phyloP scores from a whole-genome alignment of 2,329 filamentous ascomycete genomes.

The Coniella lustricola region DNA sequence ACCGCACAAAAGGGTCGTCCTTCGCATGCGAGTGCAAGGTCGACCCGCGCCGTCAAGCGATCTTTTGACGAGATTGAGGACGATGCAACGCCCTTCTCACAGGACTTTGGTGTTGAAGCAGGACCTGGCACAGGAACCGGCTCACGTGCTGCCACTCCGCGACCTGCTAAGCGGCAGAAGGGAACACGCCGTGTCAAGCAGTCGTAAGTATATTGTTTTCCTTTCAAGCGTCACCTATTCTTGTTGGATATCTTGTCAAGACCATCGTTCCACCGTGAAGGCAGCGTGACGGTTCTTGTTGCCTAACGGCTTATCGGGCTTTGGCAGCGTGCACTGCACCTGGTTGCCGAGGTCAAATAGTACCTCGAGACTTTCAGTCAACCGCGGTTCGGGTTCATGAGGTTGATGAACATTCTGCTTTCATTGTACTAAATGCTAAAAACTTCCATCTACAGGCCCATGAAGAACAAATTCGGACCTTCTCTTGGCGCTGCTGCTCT shows the following conservation, averaged over 20 bases:
- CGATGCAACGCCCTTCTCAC: conserved; percentile 44
- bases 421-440: conserved; percentile 12
- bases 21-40: conserved; percentile 28
- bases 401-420: not conserved
- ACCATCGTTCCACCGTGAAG: not conserved
- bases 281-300: too few species aligned
- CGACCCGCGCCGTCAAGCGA: conserved; percentile 45
- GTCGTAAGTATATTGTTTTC: conserved; percentile 48
- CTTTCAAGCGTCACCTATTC: not conserved
- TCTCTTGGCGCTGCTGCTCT: conserved; percentile 52
- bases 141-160: conserved; percentile 56
- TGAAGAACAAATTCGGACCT: conserved; percentile 65
- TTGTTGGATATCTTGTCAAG: not conserved
- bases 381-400: not conserved
- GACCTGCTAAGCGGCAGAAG: conserved; percentile 45
- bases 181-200: conserved; percentile 55
- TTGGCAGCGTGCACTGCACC: too few species aligned
- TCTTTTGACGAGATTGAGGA: conserved; percentile 49
- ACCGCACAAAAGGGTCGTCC: conserved; percentile 1
- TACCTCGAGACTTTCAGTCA: not conserved
- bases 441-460: conserved; percentile 47
- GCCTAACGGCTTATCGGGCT: too few species aligned
- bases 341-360: not conserved
- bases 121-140: conserved; percentile 39
- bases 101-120: conserved; percentile 41